Evolutionary conservation across 2,329 filamentous ascomycete genomes (phyloP).

Genomic region (Neonectria faginata): DNA sequence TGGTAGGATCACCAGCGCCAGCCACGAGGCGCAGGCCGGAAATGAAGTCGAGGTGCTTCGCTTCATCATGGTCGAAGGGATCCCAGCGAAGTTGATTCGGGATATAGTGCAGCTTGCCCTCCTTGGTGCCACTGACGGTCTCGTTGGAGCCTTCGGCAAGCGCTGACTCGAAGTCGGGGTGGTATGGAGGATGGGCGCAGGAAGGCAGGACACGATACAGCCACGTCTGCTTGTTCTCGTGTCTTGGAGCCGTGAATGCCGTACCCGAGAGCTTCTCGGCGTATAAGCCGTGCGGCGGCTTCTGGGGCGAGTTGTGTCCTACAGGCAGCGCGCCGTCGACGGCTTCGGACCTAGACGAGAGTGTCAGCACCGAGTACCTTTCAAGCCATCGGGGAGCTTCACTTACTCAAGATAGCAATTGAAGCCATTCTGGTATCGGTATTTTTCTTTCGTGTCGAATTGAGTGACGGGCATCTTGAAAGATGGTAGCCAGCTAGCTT

Average conservation of each 20-base stretch:
- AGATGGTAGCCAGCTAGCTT: slow-evolving; percentile 1
- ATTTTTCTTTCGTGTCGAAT: slow-evolving; percentile 66
- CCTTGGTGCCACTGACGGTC: slow-evolving; percentile 36
- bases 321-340: slow-evolving; percentile 79
- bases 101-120: slow-evolving; percentile 50
- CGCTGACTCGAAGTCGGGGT: slow-evolving; percentile 54
- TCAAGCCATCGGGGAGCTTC: background rate
- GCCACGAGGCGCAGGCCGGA: slow-evolving; percentile 76
- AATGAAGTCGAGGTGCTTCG: slow-evolving; percentile 62
- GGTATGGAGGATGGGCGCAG: slow-evolving; percentile 69
- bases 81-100: slow-evolving; percentile 90
- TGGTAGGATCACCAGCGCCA: slow-evolving; percentile 81
- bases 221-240: slow-evolving; percentile 78
- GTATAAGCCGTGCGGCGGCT: slow-evolving; percentile 81
- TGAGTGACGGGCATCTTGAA: slow-evolving; percentile 62
- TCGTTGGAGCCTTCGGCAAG: slow-evolving; percentile 43
- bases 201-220: slow-evolving; percentile 77
- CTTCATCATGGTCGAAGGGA: slow-evolving; percentile 78
- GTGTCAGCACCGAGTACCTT: slow-evolving; percentile 10
- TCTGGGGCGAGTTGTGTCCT: slow-evolving; percentile 85
- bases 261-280: slow-evolving; percentile 83
- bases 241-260: slow-evolving; percentile 76
- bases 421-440: slow-evolving; percentile 84
- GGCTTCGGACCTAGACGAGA: slow-evolving; percentile 74
- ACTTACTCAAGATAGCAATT: slow-evolving; percentile 80